Evolutionary conservation across 352 stramenopile species (phyloP), one percentile per base, ranked within the genome.

Genomic region (Blastocystis sp.): DNA sequence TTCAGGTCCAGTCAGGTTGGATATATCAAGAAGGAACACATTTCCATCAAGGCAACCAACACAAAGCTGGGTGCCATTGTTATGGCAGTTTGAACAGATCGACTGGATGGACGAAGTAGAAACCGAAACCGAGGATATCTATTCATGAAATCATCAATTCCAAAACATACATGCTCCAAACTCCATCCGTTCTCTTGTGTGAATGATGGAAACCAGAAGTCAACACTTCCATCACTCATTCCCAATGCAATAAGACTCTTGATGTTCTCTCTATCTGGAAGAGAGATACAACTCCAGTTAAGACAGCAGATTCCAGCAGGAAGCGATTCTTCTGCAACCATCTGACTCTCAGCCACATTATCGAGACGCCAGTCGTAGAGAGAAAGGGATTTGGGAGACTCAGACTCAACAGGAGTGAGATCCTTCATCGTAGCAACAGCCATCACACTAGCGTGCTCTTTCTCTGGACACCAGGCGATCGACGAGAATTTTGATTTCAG

Each of bases 21-120:
- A n/a, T 0, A 80, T 7, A 75, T 80, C 69, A 6, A 80, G 16
- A 7, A 80, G 69, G 54, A 21, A 39, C 39, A 80, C 49, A 58
- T 37, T 37, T 16, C 69, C 69, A n/a, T 80, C 35, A 14, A 65
- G 37, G 54, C 49, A 80, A 46, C 69, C 69, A 58, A 59, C 49
- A 58, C 49, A 59, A 9, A 80, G 49, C 54, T 80, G 69, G 5
- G 11, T 80, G 14, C 69, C 57, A 7, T 37, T 32, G 1, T 66
- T 66, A 24, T 80, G 69, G 27, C 49, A 66, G 69, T 80, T 80
- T 11, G 49, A 80, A 37, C 69, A 80, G 54, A 80, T 59, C 21
- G 21, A 71, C 29, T 80, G 49, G 7, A 80, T 46, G 19, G 69
- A 7, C 57, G 49, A 80, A 39, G 24, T 12, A 6, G 14, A 43